These are phyloP conservation scores for Chlorokybus atmophyticus DNA, from an alignment of 139 green algal species.

Conservation along the genomic window DNA sequence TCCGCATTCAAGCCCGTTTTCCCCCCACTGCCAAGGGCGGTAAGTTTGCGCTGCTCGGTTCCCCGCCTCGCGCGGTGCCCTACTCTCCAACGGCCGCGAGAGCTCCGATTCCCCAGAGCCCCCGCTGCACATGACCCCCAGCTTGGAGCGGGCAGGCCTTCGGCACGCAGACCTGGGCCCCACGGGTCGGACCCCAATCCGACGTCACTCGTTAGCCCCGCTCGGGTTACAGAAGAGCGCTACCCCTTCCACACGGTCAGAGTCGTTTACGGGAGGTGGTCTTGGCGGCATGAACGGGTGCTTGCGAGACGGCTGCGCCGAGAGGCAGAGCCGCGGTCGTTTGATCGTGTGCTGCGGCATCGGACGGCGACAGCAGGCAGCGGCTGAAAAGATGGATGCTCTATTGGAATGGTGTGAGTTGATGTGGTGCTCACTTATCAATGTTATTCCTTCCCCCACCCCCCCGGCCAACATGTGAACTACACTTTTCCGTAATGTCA, in stretches of 20 bases:
- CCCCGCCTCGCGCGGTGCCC: constrained; percentile 32
- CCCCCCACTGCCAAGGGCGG: constrained; percentile 18
- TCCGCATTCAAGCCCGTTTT: constrained; percentile 19
- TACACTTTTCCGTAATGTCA: no score
- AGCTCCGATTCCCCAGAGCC: background rate
- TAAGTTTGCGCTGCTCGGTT: constrained; percentile 31
- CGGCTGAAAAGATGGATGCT: no score
- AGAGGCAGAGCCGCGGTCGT: no score
- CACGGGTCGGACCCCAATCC: background rate
- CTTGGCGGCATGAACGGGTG: no score
- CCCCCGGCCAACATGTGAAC: no score
- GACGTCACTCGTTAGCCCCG: constrained; percentile 3
- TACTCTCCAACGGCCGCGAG: constrained; percentile 17
- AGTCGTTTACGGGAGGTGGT: no score
- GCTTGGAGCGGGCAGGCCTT: constrained; percentile 21
- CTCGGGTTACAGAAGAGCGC: constrained; percentile 25
- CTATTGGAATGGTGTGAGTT: no score
- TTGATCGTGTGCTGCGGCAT: no score
- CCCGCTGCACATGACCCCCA: constrained; percentile 13
- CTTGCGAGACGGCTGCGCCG: no score
- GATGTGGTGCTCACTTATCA: no score
- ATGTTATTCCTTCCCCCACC: no score
- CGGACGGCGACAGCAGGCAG: no score
- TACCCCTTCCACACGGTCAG: constrained; percentile 20
- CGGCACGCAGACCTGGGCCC: constrained; percentile 5